Evolutionary conservation across 192 early-diverging fungal genomes (phyloP).

Genomic region (Fimicolochytrium jonesii): DNA sequence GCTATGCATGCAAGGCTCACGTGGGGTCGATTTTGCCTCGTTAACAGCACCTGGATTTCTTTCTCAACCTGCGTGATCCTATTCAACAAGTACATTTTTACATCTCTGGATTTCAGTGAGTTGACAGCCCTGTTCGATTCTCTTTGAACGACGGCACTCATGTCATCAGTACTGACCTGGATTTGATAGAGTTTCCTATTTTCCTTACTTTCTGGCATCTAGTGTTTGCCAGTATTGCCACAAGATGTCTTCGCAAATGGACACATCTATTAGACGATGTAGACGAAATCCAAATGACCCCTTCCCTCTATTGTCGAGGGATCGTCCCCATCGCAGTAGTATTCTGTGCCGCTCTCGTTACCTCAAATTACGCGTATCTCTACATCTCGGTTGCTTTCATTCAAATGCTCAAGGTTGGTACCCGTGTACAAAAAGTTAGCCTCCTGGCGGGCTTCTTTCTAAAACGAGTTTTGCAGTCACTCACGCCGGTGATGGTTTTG

Average conservation of each 20-base stretch:
- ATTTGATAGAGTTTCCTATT: conserved; percentile 26
- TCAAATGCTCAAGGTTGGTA: conserved; percentile 46
- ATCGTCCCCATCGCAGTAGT: conserved; percentile 32
- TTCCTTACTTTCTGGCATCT: conserved; percentile 36
- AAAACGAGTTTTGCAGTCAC: too few relatives aligned
- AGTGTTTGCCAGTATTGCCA: conserved; percentile 44
- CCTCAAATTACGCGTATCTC: conserved; percentile 35
- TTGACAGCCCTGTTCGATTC: too few relatives aligned
- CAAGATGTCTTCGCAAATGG: conserved; percentile 37
- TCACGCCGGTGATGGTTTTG: too few relatives aligned
- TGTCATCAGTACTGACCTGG: too few relatives aligned
- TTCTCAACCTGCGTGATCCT: conserved; percentile 11
- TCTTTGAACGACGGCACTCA: too few relatives aligned
- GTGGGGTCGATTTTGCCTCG: too few relatives aligned
- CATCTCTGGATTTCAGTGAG: too few relatives aligned
- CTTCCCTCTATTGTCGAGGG: not conserved
- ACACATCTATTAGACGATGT: not conserved
- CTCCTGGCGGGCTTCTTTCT: too few relatives aligned
- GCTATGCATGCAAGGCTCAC: too few relatives aligned
- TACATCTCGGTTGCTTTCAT: conserved; percentile 34
- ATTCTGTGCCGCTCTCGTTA: conserved; percentile 25
- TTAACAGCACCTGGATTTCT: too few relatives aligned
- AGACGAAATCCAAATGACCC: not conserved
- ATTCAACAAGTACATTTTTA: conserved; percentile 19
- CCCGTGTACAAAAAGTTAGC: too few relatives aligned